Evolutionary conservation across 805 yeast species (phyloP).

Genomic region (Diddensiella caesifluorescens): DNA sequence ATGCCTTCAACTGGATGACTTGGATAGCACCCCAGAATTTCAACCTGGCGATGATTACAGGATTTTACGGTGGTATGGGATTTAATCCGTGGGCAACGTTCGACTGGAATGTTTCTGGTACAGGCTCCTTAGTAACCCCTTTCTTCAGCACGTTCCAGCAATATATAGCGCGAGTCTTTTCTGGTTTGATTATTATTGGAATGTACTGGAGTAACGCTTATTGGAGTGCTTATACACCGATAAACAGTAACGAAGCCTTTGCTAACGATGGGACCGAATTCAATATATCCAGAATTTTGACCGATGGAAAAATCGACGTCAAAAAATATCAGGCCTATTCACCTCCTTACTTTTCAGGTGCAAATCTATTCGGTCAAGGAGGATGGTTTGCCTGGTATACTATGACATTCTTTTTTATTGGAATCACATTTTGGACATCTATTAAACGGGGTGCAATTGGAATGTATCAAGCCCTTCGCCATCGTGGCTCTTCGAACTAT

Average conservation of each 20-base stretch:
- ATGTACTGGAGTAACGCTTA: conserved; percentile 6
- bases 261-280: conserved; percentile 48
- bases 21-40: conserved; percentile 55
- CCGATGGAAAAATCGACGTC: conserved; percentile 36
- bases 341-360: conserved; percentile 56
- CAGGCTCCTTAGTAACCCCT: conserved; percentile 30
- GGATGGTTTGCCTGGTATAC: conserved; percentile 44
- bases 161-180: conserved; percentile 9
- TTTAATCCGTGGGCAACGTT: conserved; percentile 41
- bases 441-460: conserved; percentile 28
- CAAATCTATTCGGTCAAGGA: conserved; percentile 35
- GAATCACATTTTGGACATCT: not conserved
- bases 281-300: conserved; percentile 43
- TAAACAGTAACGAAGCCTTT: conserved; percentile 49
- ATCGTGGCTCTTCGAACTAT: conserved; percentile 11
- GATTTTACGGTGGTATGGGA: conserved; percentile 43
- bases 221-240: conserved; percentile 53
- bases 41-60: conserved; percentile 46
- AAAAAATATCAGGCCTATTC: conserved; percentile 44
- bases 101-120: conserved; percentile 33
- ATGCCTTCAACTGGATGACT: conserved; percentile 53
- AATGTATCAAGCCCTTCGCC: conserved; percentile 21
- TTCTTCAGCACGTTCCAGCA: conserved; percentile 40
- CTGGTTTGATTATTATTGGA: conserved; percentile 28
- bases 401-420: conserved; percentile 7